Evolutionary conservation across 805 yeast genomes (phyloP), one percentile per base, ranked within the genome.

Genomic region (Metschnikowia picachoensis): DNA sequence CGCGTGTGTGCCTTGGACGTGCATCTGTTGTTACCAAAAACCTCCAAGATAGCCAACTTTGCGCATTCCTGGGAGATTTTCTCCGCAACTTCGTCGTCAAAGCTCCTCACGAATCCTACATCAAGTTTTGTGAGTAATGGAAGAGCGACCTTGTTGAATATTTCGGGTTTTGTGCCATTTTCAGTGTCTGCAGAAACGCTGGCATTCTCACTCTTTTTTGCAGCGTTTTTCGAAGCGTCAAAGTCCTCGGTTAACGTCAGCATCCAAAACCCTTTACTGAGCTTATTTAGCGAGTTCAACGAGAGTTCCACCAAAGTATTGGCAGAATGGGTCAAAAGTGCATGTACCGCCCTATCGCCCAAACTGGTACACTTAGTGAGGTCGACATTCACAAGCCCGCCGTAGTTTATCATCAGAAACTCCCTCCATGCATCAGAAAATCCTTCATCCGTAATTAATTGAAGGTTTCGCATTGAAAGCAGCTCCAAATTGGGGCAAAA

Each of bases 21-120:
- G 48, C 89, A 79, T 56, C 80, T 69, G 59, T 85, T 87, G 59
- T 85, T 73, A 1, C 97, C 97, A 61, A 83, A 89, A 13, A 88
- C 91, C 56, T 88, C 95, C 45, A 92, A 60, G 13, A 86, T 72
- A 38, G 75, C 73, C 46, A 92, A 65, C 39, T 78, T 78, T 0
- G 82, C 77, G 51, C 94, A 87, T 10, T 77, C 73, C 27, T 74
- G 65, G 3, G 85, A 76, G 16, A 89, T 55, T 28, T 75, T 58
- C 25, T 77, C 78, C n/a, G 91, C 61, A 0, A 80, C 76, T 15
- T 73, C 76, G 62, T 92, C 88, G 59, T 89, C 89, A 11, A 88
- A 77, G 16, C 80, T 71, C 34, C 95, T 71, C 3, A 89, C 87
- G 65, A 92, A 92, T 0, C 97, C 95, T 12, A 82, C 60, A 61